Evolutionary conservation across 2,329 filamentous ascomycete species (phyloP), one percentile per base, ranked within the genome.

Genomic region (Macrophomina tecta): DNA sequence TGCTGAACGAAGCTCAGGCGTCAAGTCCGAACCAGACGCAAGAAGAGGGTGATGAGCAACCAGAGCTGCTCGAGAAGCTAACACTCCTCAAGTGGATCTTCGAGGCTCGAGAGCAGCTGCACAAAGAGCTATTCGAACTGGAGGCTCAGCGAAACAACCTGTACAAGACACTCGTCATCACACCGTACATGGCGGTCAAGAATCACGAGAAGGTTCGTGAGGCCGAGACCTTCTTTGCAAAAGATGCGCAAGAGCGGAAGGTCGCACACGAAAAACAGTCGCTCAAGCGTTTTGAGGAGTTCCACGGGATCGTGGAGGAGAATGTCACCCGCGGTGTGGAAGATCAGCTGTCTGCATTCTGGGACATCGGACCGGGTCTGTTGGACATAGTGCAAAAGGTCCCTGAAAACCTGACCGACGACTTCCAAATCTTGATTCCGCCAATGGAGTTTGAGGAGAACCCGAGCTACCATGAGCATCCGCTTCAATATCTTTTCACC

Each of bases 71-170:
- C 2, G 95, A 99, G 78, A 97, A 97, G 79, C 84, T 99, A 12
- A 98, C 94, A 0, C 86, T 97, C 56, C 84, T 98, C 14, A 99
- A 98, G 75, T 98, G 95, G 94, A 89, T 98, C 8, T 98, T 97
- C 72, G 95, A 99, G 77, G 91, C 91, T 0, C 89, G 94, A n/a
- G 95, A 99, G 79, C 85, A 87, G 55, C 84, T 98, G 8, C 90
- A 98, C 80, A 89, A 92, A 51, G 91, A 93, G 72, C 87, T 94
- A 64, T 97, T 93, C 74, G 91, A 96, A 72, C 82, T 98, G 11
- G 86, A 97, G 40, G 90, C 89, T 23, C 92, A 94, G 76, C 91
- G 94, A 62, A 95, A 97, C 73, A 87, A 93, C 67, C 90, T 92
- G 40, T 98, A 97, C 78, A 89, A 91, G 70, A 89, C 91, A 65